Evolutionary conservation across 1,284 basidiomycete genomes (phyloP).

Genomic region (Apiotrichum siamense): DNA sequence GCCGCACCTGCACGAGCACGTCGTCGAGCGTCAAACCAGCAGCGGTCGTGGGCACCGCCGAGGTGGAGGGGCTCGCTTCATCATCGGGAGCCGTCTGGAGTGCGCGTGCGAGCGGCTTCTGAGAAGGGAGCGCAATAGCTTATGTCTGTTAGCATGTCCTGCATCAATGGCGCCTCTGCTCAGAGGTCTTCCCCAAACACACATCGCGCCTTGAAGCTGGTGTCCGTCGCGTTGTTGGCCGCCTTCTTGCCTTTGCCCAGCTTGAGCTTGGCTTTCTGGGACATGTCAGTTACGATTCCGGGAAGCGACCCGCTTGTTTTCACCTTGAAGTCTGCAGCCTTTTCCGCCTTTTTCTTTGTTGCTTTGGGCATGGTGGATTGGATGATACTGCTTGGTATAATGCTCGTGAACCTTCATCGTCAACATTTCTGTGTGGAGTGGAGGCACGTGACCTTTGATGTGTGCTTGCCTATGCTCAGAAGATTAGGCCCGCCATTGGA

Average conservation of each 20-base stretch:
- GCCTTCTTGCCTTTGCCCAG: conserved; percentile 88
- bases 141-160: conserved; percentile 6
- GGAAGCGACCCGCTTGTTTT: conserved; percentile 20
- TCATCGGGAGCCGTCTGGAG: conserved; percentile 18
- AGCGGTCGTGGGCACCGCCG: conserved; percentile 61
- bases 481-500: too few relatives aligned
- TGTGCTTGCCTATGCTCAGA: background rate
- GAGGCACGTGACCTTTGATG: conserved; percentile 1
- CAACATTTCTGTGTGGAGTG: background rate
- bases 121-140: conserved; percentile 86
- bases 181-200: too few relatives aligned
- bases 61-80: conserved; percentile 53
- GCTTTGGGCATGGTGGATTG: conserved; percentile 68
- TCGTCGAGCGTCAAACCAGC: conserved; percentile 72
- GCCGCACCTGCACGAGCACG: conserved; percentile 70
- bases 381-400: background rate
- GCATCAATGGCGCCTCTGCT: too few relatives aligned
- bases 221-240: conserved; percentile 82
- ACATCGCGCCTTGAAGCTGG: conserved; percentile 92
- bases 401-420: background rate
- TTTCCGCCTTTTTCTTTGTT: conserved; percentile 76
- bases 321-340: conserved; percentile 83
- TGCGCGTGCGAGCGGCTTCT: conserved; percentile 52
- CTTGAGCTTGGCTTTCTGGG: conserved; percentile 89
- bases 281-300: background rate